phyloP scores from a whole-genome alignment of 305 asterid species.

The Solanum hybrid region DNA sequence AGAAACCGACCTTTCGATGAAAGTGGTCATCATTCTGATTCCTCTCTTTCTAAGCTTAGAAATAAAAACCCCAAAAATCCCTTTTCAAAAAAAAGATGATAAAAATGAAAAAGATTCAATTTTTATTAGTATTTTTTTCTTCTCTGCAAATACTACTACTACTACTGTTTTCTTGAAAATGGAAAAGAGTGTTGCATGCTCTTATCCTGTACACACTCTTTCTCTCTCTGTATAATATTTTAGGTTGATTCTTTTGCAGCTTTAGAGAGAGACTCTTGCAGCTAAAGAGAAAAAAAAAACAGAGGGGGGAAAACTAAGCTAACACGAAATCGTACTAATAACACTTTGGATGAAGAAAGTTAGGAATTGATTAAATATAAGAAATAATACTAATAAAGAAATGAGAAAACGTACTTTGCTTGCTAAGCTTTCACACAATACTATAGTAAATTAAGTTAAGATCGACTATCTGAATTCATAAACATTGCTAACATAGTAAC shows the following conservation, averaged over 20 bases:
- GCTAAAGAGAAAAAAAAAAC: constrained; percentile 19
- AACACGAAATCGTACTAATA: constrained; percentile 46
- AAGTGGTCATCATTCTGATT: constrained; percentile 40
- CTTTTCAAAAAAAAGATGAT: constrained; percentile 12
- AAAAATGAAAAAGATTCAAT: constrained; percentile 16
- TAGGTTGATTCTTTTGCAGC: constrained; percentile 46
- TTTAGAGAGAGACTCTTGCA: constrained; percentile 4
- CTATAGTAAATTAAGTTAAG: neutral
- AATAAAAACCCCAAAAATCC: constrained; percentile 6
- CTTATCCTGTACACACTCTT: constrained; percentile 32
- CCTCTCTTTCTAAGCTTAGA: constrained; percentile 27
- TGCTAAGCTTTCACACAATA: neutral
- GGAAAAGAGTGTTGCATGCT: constrained; percentile 34
- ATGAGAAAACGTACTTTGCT: constrained; percentile 11
- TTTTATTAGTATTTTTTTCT: neutral
- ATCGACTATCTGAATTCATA: neutral
- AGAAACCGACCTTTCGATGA: constrained; percentile 81
- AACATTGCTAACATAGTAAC: neutral
- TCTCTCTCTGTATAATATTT: constrained; percentile 13
- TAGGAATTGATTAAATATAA: constrained; percentile 14
- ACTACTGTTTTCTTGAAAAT: constrained; percentile 3
- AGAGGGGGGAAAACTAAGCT: constrained; percentile 24
- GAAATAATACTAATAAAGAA: neutral
- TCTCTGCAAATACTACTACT: neutral
- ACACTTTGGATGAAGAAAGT: constrained; percentile 10